These are phyloP conservation scores for Orbilia javanica DNA, from an alignment of 2,329 filamentous ascomycete genomes.

Conservation along the genomic window DNA sequence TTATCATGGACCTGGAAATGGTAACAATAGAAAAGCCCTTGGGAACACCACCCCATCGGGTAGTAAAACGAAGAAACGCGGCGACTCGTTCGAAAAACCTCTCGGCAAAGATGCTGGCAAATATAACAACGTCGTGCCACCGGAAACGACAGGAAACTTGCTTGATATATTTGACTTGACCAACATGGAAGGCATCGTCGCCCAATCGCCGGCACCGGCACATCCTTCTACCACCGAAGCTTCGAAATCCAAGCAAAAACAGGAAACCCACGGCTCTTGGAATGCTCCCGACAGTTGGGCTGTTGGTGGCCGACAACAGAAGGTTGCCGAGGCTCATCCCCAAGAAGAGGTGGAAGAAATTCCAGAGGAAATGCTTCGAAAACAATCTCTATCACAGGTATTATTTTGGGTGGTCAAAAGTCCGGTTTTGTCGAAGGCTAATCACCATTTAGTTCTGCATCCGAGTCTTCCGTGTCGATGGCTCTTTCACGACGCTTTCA, in stretches of 20 bases:
- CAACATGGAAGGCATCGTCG: slow-evolving; percentile 91
- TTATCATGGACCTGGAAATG: slow-evolving; percentile 48
- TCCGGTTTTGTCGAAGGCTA: neutral
- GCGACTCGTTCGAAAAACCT: slow-evolving; percentile 49
- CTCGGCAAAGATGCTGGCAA: slow-evolving; percentile 40
- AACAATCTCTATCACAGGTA: slow-evolving; percentile 60
- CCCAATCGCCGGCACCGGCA: slow-evolving; percentile 77
- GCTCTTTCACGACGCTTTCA: slow-evolving; percentile 92
- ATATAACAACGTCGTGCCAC: slow-evolving; percentile 69
- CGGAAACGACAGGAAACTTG: slow-evolving; percentile 75
- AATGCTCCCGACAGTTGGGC: slow-evolving; percentile 97
- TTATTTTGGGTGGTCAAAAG: neutral
- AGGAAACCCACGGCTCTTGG: slow-evolving; percentile 71
- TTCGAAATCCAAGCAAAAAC: slow-evolving; percentile 19
- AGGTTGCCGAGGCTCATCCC: slow-evolving; percentile 32
- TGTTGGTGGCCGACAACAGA: slow-evolving; percentile 81
- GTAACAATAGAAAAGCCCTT: slow-evolving; percentile 55
- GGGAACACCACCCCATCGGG: slow-evolving; percentile 41
- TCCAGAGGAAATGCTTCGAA: slow-evolving; percentile 59
- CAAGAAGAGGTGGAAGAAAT: slow-evolving; percentile 57
- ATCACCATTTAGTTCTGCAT: slow-evolving; percentile 76
- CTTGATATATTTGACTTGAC: slow-evolving; percentile 68
- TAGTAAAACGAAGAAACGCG: slow-evolving; percentile 50
- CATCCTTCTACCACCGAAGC: slow-evolving; percentile 70
- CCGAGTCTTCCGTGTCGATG: slow-evolving; percentile 92